These are phyloP conservation scores for Flagelloscypha sp. DNA, from an alignment of 768 basidiomycete species.

Conservation along the genomic window DNA sequence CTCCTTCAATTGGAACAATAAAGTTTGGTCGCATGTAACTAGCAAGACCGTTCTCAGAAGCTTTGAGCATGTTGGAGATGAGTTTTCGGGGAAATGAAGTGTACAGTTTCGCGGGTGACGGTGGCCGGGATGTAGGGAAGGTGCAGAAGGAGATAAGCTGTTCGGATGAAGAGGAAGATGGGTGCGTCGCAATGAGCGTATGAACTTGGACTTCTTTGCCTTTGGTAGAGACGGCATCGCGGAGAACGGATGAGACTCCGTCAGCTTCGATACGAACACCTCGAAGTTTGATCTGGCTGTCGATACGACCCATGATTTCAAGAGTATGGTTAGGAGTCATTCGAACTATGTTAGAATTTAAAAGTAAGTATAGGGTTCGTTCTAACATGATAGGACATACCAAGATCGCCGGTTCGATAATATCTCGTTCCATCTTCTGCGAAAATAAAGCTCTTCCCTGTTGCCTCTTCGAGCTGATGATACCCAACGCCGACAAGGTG, in stretches of 20 bases:
- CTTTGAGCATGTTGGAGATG: slow-evolving; percentile 22
- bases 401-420: slow-evolving; percentile 43
- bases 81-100: slow-evolving; percentile 18
- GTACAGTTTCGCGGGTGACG: slow-evolving; percentile 28
- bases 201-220: slow-evolving; percentile 29
- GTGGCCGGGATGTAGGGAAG: slow-evolving; percentile 25
- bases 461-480: slow-evolving; percentile 34
- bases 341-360: slow-evolving; percentile 20
- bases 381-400: slow-evolving; percentile 22
- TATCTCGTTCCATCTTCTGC: slow-evolving; percentile 30
- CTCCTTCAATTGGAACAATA: slow-evolving; percentile 39
- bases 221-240: slow-evolving; percentile 21
- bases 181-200: slow-evolving; percentile 36
- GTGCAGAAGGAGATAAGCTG: slow-evolving; percentile 40
- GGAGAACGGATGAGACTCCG: slow-evolving; percentile 39
- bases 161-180: slow-evolving; percentile 31
- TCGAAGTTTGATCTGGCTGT: slow-evolving; percentile 43
- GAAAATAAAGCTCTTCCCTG: slow-evolving; percentile 38
- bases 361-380: not conserved
- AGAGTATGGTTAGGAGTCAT: slow-evolving; percentile 42
- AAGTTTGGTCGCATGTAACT: slow-evolving; percentile 46
- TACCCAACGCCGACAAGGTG: slow-evolving; percentile 42
- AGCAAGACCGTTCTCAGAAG: slow-evolving; percentile 34
- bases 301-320: slow-evolving; percentile 43
- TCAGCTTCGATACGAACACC: slow-evolving; percentile 49